Base-by-base conservation (phyloP, 306 rosid genomes). In the Medicago ruthenica region DNA sequence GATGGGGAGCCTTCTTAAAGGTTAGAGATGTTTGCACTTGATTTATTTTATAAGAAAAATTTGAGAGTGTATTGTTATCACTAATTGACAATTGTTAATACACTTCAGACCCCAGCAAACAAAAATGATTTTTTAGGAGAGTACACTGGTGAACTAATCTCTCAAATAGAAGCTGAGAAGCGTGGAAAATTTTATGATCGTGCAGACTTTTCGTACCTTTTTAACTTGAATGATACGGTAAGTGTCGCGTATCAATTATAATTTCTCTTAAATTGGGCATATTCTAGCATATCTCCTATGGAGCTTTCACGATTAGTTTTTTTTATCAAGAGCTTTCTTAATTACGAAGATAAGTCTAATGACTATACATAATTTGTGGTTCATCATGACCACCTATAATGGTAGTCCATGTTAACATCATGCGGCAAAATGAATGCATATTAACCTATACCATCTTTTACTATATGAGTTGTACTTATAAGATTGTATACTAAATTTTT, bases 1-100 rank as follows among this genome's bases (percentile, higher is more conserved):
- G 97, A 78, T 94, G 97, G 98, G 97, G 98, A 69, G 98, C 95
- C 15, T 94, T 94, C 64, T 65, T 89, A 74, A 94, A 94, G 98
- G 98, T 94, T 68, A 27, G 6, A 63, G 63, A 55, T 63, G 47
- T 42, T 10, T 40, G 36, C 41, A 14, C 18, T 58, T 75, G 7
- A 17, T 74, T 68, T 5, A 27, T 61, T 61, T 42, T 76, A 20
- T 57, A 13, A 44, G 6, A 34, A 39, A 37, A 63, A 45, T 1
- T 18, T 14, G 17, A 9, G 36, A 42, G 15, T 39, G 8, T 15
- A 6, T 47, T 21, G 71, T 75, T 34, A 34, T 34, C 37, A 34
- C 34, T 60, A 21, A 69, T 88, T 22, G 76, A 78, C 82, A 27
- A 72, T 71, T 85, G 51, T 55, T 81, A 50, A 20, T 47, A 14